Base-by-base conservation (phyloP, 108 stramenopile species). In the Skeletonema tropicum region DNA sequence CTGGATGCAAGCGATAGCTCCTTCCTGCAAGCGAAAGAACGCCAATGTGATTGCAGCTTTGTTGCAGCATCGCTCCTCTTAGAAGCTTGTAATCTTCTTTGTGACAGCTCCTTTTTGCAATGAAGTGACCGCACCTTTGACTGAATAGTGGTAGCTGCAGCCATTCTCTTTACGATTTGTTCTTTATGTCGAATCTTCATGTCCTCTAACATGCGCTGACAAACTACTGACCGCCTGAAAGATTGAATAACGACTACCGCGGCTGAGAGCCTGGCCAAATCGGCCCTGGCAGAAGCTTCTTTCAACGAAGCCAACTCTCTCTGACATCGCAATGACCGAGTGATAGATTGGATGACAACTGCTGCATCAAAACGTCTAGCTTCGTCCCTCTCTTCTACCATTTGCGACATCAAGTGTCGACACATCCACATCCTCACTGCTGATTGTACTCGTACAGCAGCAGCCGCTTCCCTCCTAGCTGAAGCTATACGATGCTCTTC, bases 361-460 rank as follows among this genome's bases (percentile, higher is more conserved):
- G n/a, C n/a, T n/a, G n/a, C n/a, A n/a, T n/a, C n/a, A n/a, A n/a
- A n/a, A n/a, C n/a, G 9, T 10, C 38, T 39, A 2, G 38, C 5
- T 6, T 11, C 38, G 38, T 39, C 38, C 38, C 38, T 39, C 38
- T 39, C 38, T 10, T 11, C 11, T 39, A 7, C 38, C 38, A 11
- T 11, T 39, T 10, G 38, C 3, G 38, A 39, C 0, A 39, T 2
- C 38, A 39, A 39, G 5, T 35, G 23, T 2, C n/a, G 25, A n/a
- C 65, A 21, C 17, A 29, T 39, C 65, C 65, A 66, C 8, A 13
- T 46, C 33, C 68, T 45, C 29, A 57, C 52, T 21, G 5, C 21
- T 32, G 68, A 59, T 60, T 71, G 70, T 21, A 71, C 19, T 15
- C 13, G 39, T 31, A n/a, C 49, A 6, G 66, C 66, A 67, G 66